These are phyloP conservation scores for Pseudonitzschia delicatissima DNA, from an alignment of 108 stramenopile species.

Conservation along the genomic window DNA sequence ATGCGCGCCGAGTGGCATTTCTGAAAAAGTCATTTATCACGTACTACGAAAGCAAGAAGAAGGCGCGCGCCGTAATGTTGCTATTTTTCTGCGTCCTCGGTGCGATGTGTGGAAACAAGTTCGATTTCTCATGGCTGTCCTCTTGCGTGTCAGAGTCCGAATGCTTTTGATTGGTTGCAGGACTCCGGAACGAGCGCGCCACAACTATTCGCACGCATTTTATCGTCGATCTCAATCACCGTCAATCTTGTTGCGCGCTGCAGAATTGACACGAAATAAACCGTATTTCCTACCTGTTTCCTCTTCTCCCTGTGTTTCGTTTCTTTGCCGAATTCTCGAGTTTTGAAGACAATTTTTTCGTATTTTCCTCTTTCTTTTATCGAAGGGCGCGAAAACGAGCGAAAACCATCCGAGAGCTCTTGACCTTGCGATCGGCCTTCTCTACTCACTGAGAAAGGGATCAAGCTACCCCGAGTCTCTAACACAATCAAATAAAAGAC, in stretches of 20 bases:
- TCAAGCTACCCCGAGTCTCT: background rate
- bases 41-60: too few species aligned
- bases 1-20: too few species aligned
- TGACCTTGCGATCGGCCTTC: background rate
- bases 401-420: background rate
- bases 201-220: slow-evolving; percentile 1
- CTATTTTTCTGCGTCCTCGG: too few species aligned
- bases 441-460: background rate
- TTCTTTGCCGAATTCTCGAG: slow-evolving; percentile 4
- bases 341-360: background rate
- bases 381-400: background rate
- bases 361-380: slow-evolving; percentile 5
- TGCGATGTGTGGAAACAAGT: too few species aligned
- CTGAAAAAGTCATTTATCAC: too few species aligned
- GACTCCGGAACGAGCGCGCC: background rate
- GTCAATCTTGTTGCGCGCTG: slow-evolving; percentile 8
- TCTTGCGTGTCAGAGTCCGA: background rate
- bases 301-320: slow-evolving; percentile 2
- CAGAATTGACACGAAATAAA: too few species aligned
- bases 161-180: slow-evolving; percentile 7
- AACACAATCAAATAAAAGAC: background rate
- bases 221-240: background rate
- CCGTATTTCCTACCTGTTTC: background rate
- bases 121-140: too few species aligned
- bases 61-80: too few species aligned